phyloP scores from a whole-genome alignment of 192 early-diverging fungal species.

The Coemansia sp. region DNA sequence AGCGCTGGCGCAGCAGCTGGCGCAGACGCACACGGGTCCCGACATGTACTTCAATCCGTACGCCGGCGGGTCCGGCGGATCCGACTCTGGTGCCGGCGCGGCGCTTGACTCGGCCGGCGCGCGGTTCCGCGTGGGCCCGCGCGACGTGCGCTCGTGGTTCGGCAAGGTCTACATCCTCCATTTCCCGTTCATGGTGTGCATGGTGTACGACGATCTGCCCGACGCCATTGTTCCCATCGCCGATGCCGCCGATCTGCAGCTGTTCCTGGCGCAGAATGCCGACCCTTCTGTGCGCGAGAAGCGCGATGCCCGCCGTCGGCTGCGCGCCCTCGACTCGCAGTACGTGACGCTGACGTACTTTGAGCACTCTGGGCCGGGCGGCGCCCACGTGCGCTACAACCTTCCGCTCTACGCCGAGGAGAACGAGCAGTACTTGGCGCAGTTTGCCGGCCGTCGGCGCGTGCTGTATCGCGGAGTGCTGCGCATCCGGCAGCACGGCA shows the following conservation, averaged over 20 bases:
- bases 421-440: constrained; percentile 50
- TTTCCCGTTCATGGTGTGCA: constrained; percentile 67
- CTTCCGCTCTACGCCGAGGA: constrained; percentile 32
- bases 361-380: constrained; percentile 29
- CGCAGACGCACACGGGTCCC: constrained; percentile 58
- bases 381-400: constrained; percentile 39
- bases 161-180: constrained; percentile 64
- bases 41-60: constrained; percentile 67
- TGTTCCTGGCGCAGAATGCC: constrained; percentile 59
- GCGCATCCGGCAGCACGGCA: constrained; percentile 54
- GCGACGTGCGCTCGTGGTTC: constrained; percentile 61
- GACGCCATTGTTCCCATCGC: constrained; percentile 52
- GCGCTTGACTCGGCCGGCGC: background rate
- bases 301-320: constrained; percentile 54
- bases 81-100: background rate
- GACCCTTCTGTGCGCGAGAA: constrained; percentile 49
- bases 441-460: constrained; percentile 39
- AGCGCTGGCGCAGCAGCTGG: constrained; percentile 52
- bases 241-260: constrained; percentile 55
- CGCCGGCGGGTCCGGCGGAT: background rate
- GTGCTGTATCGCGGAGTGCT: constrained; percentile 48
- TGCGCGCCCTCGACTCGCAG: constrained; percentile 64
- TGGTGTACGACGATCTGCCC: constrained; percentile 66
- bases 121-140: constrained; percentile 17
- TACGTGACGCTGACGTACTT: constrained; percentile 57